These are phyloP conservation scores for Trametes cingulata DNA, from an alignment of 768 basidiomycete genomes.

Conservation along the genomic window DNA sequence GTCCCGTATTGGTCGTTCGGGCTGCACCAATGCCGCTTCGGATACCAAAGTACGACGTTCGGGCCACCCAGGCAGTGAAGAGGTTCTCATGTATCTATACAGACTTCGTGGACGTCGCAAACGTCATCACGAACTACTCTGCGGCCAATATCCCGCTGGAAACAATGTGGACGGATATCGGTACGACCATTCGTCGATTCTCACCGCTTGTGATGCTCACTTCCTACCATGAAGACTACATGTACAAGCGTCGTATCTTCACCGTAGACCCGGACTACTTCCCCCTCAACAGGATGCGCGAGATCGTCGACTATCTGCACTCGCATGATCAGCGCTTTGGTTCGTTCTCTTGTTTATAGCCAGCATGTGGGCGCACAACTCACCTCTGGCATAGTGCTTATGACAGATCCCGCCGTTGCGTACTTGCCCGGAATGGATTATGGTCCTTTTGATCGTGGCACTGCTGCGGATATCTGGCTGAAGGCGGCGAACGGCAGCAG, in stretches of 20 bases:
- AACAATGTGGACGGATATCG: slow-evolving; percentile 82
- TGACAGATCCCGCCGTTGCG: slow-evolving; percentile 74
- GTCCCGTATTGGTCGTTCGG: slow-evolving; percentile 78
- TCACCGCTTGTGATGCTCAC: neutral
- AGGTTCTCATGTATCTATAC: neutral
- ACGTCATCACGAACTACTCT: slow-evolving; percentile 62
- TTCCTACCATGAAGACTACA: slow-evolving; percentile 52
- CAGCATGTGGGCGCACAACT: neutral
- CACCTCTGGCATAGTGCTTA: slow-evolving; percentile 47
- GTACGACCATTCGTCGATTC: slow-evolving; percentile 31
- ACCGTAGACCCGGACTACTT: slow-evolving; percentile 71
- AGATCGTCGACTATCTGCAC: slow-evolving; percentile 65
- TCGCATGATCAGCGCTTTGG: slow-evolving; percentile 58
- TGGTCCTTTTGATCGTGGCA: slow-evolving; percentile 55
- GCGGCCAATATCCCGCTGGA: slow-evolving; percentile 65
- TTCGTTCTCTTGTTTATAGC: slow-evolving; percentile 29
- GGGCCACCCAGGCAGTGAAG: neutral
- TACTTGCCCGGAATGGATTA: slow-evolving; percentile 50
- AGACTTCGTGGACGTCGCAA: slow-evolving; percentile 65
- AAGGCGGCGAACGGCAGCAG: slow-evolving; percentile 62
- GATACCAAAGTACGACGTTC: slow-evolving; percentile 52
- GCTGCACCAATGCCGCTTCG: slow-evolving; percentile 72
- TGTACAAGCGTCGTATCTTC: slow-evolving; percentile 66
- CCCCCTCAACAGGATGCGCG: slow-evolving; percentile 60
- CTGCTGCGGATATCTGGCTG: slow-evolving; percentile 54